phyloP scores from a whole-genome alignment of 495 filamentous ascomycete genomes.

The Glonium stellatum region DNA sequence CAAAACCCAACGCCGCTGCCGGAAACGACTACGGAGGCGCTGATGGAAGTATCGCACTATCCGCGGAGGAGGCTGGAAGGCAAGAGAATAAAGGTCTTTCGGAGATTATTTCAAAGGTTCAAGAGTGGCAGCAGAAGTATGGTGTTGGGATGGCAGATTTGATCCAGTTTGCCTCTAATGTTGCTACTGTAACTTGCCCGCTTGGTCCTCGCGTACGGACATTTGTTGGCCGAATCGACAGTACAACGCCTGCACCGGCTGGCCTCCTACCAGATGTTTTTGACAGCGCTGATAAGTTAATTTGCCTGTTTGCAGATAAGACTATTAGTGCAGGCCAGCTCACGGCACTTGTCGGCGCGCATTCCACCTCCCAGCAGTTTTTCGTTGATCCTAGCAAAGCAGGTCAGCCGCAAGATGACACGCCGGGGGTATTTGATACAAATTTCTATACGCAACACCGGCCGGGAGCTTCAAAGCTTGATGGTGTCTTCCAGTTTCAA shows the following conservation, averaged over 20 bases:
- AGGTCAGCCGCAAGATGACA: conserved; percentile 37
- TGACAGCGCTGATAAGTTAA: conserved; percentile 30
- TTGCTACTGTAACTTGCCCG: conserved; percentile 20
- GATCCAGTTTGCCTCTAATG: conserved; percentile 20
- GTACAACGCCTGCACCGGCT: conserved; percentile 18
- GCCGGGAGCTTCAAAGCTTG: conserved; percentile 20
- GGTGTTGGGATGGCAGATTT: conserved; percentile 27
- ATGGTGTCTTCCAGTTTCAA: conserved; percentile 40
- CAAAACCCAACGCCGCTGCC: not conserved
- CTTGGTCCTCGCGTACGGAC: conserved; percentile 23
- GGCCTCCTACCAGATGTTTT: conserved; percentile 35
- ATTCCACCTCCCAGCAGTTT: conserved; percentile 41
- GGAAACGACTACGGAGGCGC: conserved; percentile 23
- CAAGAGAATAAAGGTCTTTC: conserved; percentile 21
- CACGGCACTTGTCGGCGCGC: conserved; percentile 45
- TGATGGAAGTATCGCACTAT: conserved; percentile 24
- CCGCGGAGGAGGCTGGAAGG: conserved; percentile 13
- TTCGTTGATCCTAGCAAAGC: conserved; percentile 35
- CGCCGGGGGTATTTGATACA: conserved; percentile 40
- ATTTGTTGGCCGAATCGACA: conserved; percentile 37
- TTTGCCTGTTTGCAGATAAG: conserved; percentile 42
- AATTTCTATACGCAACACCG: conserved; percentile 37
- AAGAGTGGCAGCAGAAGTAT: conserved; percentile 11
- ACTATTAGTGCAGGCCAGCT: conserved; percentile 41
- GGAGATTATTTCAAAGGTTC: conserved; percentile 5